phyloP scores from a whole-genome alignment of 257 asterid species.

The Cruciata laevipes region DNA sequence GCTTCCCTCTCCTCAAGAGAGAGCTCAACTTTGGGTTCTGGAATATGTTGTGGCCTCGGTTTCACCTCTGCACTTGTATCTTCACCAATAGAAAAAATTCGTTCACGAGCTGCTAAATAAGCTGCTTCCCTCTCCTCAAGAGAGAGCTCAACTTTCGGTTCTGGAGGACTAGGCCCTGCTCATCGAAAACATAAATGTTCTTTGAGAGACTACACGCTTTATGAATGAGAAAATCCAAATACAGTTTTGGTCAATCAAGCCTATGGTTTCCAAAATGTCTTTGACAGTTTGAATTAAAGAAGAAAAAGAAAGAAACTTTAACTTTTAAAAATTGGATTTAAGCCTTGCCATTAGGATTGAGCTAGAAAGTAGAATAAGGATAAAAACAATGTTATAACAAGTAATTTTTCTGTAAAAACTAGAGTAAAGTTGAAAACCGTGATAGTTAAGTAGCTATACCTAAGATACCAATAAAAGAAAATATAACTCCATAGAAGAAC shows the following conservation, averaged over 20 bases:
- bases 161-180: conserved; percentile 26
- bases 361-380: not conserved
- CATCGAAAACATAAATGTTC: not conserved
- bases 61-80: conserved; percentile 28
- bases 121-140: conserved; percentile 70
- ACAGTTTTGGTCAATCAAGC: not conserved
- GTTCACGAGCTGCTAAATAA: conserved; percentile 66
- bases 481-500: not conserved
- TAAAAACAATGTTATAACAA: not conserved
- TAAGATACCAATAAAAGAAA: conserved; percentile 3
- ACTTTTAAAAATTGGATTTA: not conserved
- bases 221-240: not conserved
- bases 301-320: not conserved
- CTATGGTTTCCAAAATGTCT: not conserved
- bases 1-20: conserved; percentile 75
- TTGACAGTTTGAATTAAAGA: too few species aligned
- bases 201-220: not conserved
- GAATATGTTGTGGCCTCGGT: conserved; percentile 69
- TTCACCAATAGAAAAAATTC: conserved; percentile 50
- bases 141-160: conserved; percentile 35
- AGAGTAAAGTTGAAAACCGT: not conserved
- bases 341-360: not conserved
- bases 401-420: not conserved
- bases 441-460: not conserved
- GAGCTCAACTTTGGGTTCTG: conserved; percentile 28